These are phyloP conservation scores for Bryoglossum gracile DNA, from an alignment of 495 filamentous ascomycete species.

Conservation along the genomic window DNA sequence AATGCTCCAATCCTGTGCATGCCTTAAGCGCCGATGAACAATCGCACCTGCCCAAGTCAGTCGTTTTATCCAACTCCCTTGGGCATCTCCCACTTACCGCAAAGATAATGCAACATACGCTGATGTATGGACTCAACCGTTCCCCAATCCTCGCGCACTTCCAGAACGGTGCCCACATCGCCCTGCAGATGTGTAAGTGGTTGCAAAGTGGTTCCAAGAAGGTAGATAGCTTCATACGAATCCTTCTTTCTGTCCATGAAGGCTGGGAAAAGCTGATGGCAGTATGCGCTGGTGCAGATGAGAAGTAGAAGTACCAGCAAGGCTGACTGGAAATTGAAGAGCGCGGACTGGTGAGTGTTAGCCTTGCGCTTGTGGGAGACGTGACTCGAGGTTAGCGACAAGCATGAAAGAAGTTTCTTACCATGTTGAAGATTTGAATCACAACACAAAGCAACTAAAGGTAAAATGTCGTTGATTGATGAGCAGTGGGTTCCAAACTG, in stretches of 20 bases:
- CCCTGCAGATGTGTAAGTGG: slow-evolving; percentile 7
- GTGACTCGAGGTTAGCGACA: not conserved
- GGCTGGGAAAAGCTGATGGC: slow-evolving; percentile 81
- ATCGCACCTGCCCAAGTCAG: slow-evolving; percentile 14
- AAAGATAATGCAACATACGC: slow-evolving; percentile 89
- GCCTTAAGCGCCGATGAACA: slow-evolving; percentile 22
- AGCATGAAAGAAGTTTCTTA: not conserved
- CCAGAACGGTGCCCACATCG: slow-evolving; percentile 73
- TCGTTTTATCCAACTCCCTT: not conserved
- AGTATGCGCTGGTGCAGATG: slow-evolving; percentile 91
- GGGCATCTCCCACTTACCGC: slow-evolving; percentile 64
- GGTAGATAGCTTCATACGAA: too few species aligned
- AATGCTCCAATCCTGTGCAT: not conserved
- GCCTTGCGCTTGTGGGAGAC: slow-evolving; percentile 4
- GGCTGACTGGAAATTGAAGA: slow-evolving; percentile 97
- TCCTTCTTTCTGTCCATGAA: slow-evolving; percentile 92
- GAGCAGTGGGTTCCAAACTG: too few species aligned
- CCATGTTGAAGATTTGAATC: too few species aligned
- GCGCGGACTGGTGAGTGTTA: slow-evolving; percentile 61
- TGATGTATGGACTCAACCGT: slow-evolving; percentile 90
- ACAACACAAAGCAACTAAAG: too few species aligned
- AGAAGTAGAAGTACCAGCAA: slow-evolving; percentile 88
- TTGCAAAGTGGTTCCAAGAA: too few species aligned
- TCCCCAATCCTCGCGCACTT: slow-evolving; percentile 93
- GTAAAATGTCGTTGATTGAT: too few species aligned